Evolutionary conservation across 371 early-diverging fungal species (phyloP).

Genomic region (Mucor circinelloides): DNA sequence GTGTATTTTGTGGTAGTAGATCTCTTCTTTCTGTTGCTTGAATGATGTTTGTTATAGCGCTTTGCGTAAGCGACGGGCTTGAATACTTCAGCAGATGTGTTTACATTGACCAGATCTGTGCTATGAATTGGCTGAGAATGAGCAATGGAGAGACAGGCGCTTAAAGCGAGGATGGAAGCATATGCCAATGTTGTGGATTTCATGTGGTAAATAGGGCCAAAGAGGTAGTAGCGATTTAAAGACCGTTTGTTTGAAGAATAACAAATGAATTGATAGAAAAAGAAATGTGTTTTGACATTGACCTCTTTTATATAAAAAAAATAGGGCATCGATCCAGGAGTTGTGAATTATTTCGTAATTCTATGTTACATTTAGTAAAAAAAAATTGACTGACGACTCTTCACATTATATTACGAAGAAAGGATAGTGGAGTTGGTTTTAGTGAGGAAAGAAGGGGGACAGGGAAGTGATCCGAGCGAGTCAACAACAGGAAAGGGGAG

Average conservation of each 20-base stretch:
- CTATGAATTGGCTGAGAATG: not conserved
- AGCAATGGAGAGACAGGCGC: not conserved
- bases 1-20: not conserved
- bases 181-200: not conserved
- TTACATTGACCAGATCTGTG: not conserved
- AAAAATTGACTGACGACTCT: conserved; percentile 5
- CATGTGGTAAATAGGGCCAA: not conserved
- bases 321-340: not conserved
- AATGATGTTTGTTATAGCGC: not conserved
- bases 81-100: not conserved
- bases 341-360: not conserved
- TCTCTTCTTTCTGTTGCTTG: not conserved
- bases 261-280: not conserved
- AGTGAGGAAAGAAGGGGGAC: not conserved
- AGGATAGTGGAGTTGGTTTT: not conserved
- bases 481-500: not conserved
- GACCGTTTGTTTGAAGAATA: not conserved
- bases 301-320: not conserved
- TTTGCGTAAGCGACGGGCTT: not conserved
- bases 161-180: not conserved
- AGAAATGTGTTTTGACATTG: not conserved
- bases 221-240: not conserved
- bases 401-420: conserved; percentile 1
- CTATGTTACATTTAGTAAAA: not conserved
- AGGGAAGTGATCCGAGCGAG: conserved; percentile 1